phyloP scores from a whole-genome alignment of 139 green algal species.

The Choricystis sp. region DNA sequence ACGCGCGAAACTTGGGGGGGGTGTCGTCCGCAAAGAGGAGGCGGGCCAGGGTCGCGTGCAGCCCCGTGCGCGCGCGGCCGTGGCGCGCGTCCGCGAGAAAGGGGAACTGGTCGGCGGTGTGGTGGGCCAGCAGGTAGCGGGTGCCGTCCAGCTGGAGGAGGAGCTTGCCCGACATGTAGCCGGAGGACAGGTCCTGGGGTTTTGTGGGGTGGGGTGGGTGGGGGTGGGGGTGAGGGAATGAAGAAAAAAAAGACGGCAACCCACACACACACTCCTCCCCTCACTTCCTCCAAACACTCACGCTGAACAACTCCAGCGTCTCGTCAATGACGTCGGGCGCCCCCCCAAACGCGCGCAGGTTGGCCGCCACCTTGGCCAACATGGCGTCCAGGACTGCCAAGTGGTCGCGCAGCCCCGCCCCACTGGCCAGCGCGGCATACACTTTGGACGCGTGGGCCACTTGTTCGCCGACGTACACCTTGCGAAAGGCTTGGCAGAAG shows the following conservation, averaged over 20 bases:
- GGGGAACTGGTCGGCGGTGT: conserved; percentile 64
- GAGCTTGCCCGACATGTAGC: conserved; percentile 96
- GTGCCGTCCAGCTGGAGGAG: conserved; percentile 84
- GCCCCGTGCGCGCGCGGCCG: conserved; percentile 67
- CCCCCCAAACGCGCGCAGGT: conserved; percentile 64
- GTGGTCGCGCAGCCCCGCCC: conserved; percentile 71
- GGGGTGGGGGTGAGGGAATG: too few species aligned
- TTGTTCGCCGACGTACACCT: conserved; percentile 87
- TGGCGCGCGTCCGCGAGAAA: background rate
- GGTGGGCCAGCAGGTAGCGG: conserved; percentile 64
- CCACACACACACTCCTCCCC: background rate
- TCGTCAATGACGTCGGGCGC: conserved; percentile 70
- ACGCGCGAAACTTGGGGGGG: conserved; percentile 68
- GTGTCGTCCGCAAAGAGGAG: conserved; percentile 96
- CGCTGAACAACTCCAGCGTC: conserved; percentile 83
- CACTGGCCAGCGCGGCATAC: conserved; percentile 65
- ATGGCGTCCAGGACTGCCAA: conserved; percentile 63
- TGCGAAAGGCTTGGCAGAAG: conserved; percentile 94
- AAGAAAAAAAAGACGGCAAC: too few species aligned
- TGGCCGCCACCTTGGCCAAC: conserved; percentile 76
- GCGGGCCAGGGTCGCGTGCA: conserved; percentile 80
- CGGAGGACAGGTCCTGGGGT: conserved; percentile 65
- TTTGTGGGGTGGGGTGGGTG: too few species aligned
- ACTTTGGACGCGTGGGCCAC: conserved; percentile 93
- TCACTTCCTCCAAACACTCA: conserved; percentile 3